A percentile compares a stretch with the other conserved stretches of the same genome.
Evolutionary conservation across 495 filamentous ascomycete genomes (phyloP).

Genomic region (Geopyxis carbonaria): DNA sequence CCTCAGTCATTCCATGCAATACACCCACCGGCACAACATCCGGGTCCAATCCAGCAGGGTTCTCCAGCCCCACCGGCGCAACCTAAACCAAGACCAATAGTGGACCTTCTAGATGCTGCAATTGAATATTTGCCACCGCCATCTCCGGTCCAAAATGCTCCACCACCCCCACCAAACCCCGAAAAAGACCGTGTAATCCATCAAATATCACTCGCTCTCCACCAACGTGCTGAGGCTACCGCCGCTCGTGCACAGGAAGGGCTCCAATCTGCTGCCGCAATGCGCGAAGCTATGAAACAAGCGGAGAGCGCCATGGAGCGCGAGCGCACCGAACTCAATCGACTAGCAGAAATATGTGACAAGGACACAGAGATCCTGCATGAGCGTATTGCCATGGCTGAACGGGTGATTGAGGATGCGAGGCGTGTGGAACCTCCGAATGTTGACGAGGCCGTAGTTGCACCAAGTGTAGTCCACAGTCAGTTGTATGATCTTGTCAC

Average conservation of each 20-base stretch:
- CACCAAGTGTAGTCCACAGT: conserved; percentile 76
- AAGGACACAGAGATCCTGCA: conserved; percentile 65
- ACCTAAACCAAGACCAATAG: conserved; percentile 19
- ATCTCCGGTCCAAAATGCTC: conserved; percentile 12
- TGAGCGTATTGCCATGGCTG: conserved; percentile 58
- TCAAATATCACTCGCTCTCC: conserved; percentile 52
- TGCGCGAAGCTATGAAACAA: conserved; percentile 56
- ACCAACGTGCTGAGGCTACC: conserved; percentile 45
- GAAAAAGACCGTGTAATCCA: conserved; percentile 82
- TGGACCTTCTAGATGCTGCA: no score
- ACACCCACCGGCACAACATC: background rate
- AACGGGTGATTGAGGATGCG: conserved; percentile 51
- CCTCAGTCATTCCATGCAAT: background rate
- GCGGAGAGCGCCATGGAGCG: conserved; percentile 48
- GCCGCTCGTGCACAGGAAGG: conserved; percentile 54
- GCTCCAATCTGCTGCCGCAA: conserved; percentile 40
- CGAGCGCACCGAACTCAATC: conserved; percentile 52
- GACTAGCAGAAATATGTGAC: conserved; percentile 48
- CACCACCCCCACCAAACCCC: conserved; percentile 85
- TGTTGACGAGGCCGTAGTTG: conserved; percentile 84
- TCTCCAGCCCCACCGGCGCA: conserved; percentile 2
- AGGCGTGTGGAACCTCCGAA: conserved; percentile 35
- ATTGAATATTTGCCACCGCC: background rate
- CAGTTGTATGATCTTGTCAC: conserved; percentile 79
- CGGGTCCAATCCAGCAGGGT: conserved; percentile 2